Evolutionary conservation across 1,284 basidiomycete species (phyloP), one percentile per base, ranked within the genome.

Genomic region (Sphaerobolus stellatus): DNA sequence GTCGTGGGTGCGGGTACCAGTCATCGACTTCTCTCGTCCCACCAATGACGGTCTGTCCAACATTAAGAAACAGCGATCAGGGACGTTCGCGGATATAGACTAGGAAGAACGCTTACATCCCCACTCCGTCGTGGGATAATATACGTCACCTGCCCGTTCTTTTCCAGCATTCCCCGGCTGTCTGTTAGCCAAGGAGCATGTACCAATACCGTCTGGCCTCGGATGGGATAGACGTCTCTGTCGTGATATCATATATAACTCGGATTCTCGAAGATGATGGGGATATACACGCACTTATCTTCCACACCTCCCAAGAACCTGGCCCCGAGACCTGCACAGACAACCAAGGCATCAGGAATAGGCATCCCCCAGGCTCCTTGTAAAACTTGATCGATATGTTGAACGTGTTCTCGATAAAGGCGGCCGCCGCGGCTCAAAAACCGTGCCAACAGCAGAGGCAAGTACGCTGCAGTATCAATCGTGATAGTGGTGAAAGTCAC

Each of bases 81-180:
- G 25, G 25, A 55, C 40, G 38, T 46, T 31, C n/a, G 27, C 29
- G 40, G 24, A 29, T 33, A 52, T 28, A 46, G 27, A 30, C n/a
- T 13, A 57, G 14, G 16, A 18, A 25, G 30, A 49, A 29, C 44
- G 6, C 80, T 48, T 52, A 88, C 88, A 59, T 88, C 78, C 27
- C 88, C 85, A 58, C 77, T 80, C 38, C 77, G 71, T 59, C 84
- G 74, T 22, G 89, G 89, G 61, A 92, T 88, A 56, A 87, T 75
- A 68, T 91, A 92, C 34, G 82, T 81, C 71, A 79, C 81, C 0
- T 73, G 69, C 6, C 81, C 82, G 16, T 76, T 71, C 34, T 58
- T 59, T 5, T 66, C 62, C 25, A 70, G 77, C 16, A 81, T 65
- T 1, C 84, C 83, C 56, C 77, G 73, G 16, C 87, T 88, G 57